Conservation (phyloP, 345 rosid species). For the Aquilaria malaccensis region DNA sequence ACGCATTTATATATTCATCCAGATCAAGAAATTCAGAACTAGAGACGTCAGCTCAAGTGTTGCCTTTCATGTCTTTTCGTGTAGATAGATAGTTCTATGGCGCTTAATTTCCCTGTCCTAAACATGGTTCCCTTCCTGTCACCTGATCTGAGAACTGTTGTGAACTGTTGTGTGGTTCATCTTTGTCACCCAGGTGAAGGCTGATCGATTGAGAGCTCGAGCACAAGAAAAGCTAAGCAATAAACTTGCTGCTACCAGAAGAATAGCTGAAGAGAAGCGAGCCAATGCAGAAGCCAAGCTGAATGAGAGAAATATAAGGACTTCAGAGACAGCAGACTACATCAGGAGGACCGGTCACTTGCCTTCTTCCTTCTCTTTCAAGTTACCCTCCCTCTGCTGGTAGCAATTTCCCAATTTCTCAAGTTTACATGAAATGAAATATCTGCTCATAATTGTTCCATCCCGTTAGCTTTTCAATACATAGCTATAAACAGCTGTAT, state of each 20-base stretch:
- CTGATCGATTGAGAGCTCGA: constrained; percentile 82
- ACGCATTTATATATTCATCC: too few relatives aligned
- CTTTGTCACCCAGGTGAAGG: constrained; percentile 44
- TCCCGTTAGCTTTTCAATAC: too few relatives aligned
- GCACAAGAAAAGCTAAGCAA: constrained; percentile 67
- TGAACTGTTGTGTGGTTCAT: background rate
- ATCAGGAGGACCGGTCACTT: constrained; percentile 82
- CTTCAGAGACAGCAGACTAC: constrained; percentile 75
- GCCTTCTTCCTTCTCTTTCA: constrained; percentile 66
- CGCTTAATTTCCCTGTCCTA: too few relatives aligned
- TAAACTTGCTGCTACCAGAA: constrained; percentile 62
- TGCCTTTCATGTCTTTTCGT: too few relatives aligned
- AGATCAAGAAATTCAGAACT: too few relatives aligned
- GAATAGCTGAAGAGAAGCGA: constrained; percentile 81
- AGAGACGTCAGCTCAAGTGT: too few relatives aligned
- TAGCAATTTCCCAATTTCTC: constrained; percentile 17
- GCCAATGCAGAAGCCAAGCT: constrained; percentile 79
- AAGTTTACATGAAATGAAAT: too few relatives aligned
- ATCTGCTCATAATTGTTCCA: too few relatives aligned
- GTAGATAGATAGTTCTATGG: too few relatives aligned
- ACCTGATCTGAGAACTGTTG: too few relatives aligned
- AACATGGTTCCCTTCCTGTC: too few relatives aligned
- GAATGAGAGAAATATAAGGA: constrained; percentile 65
- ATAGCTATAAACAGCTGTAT: too few relatives aligned
- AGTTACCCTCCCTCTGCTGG: constrained; percentile 76